Evolutionary conservation across 805 yeast species (phyloP).

Genomic region (Komagataella ulmi): DNA sequence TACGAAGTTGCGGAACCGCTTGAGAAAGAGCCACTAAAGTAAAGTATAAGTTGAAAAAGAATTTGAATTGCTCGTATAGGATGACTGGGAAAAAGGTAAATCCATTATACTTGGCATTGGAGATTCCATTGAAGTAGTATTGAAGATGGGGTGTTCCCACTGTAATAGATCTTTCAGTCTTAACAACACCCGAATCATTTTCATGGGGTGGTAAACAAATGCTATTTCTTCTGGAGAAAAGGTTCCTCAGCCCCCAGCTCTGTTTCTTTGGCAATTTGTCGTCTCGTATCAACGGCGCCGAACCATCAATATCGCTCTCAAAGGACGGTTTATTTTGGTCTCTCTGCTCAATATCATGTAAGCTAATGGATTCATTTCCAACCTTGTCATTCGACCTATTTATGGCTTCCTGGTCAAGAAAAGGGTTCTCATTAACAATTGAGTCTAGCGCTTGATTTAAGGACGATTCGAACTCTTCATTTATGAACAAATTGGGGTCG

Average conservation of each 20-base stretch:
- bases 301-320: not conserved
- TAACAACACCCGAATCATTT: conserved; percentile 2
- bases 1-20: conserved; percentile 75
- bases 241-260: not conserved
- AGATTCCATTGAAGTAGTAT: conserved; percentile 45
- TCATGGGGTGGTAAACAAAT: conserved; percentile 14
- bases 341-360: not conserved
- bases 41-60: conserved; percentile 88
- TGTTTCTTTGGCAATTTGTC: not conserved
- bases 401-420: not conserved
- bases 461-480: not conserved
- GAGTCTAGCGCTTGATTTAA: not conserved
- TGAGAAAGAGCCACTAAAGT: conserved; percentile 90
- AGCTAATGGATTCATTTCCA: not conserved
- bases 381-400: not conserved
- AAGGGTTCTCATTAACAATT: not conserved
- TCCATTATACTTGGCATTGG: conserved; percentile 90
- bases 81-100: conserved; percentile 79
- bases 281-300: not conserved
- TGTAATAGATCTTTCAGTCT: not conserved
- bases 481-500: not conserved
- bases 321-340: not conserved
- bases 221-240: conserved; percentile 8
- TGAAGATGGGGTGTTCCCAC: not conserved
- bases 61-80: conserved; percentile 91